phyloP scores from a whole-genome alignment of 164 flowering plant species.

The Berberis thunbergii region DNA sequence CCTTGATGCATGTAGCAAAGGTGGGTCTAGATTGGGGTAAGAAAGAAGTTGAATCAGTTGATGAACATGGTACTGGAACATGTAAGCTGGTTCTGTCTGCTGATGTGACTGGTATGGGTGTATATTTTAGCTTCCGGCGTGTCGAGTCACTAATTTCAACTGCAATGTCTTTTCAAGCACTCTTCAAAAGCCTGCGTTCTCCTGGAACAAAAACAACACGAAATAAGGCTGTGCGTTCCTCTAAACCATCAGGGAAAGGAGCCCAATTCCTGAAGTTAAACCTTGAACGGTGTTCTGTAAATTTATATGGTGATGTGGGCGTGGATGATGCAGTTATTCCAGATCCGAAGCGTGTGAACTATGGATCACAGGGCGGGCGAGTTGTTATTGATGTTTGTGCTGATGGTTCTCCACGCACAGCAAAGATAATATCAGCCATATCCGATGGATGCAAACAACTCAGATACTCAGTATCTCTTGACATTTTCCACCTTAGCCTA shows the following conservation, averaged over 20 bases:
- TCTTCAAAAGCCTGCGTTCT: conserved; percentile 48
- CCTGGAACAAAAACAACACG: conserved; percentile 34
- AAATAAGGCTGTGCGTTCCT: conserved; percentile 31
- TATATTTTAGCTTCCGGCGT: conserved; percentile 63
- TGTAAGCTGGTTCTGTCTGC: conserved; percentile 56
- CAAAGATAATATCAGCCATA: conserved; percentile 49
- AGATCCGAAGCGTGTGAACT: conserved; percentile 91
- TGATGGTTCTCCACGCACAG: conserved; percentile 87
- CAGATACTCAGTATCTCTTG: conserved; percentile 66
- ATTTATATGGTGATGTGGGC: conserved; percentile 56
- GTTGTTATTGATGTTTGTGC: conserved; percentile 49
- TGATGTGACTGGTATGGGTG: conserved; percentile 88
- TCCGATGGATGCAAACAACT: conserved; percentile 39
- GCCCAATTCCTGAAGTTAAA: conserved; percentile 53
- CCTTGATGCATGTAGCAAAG: conserved; percentile 76
- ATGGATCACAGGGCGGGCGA: conserved; percentile 95
- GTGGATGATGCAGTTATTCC: conserved; percentile 64
- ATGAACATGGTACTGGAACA: conserved; percentile 37
- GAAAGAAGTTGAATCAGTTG: conserved; percentile 59
- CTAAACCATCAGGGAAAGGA: conserved; percentile 74
- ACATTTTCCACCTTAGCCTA: conserved; percentile 64
- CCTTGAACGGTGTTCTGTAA: conserved; percentile 75
- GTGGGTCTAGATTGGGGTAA: conserved; percentile 84
- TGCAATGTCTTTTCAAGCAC: conserved; percentile 56
- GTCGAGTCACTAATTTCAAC: conserved; percentile 69